Percentiles rank a stretch among this genome's conserved stretches.
Evolutionary conservation across 2,329 filamentous ascomycete species (phyloP).

Genomic region (Calonectria pseudoreteaudii): DNA sequence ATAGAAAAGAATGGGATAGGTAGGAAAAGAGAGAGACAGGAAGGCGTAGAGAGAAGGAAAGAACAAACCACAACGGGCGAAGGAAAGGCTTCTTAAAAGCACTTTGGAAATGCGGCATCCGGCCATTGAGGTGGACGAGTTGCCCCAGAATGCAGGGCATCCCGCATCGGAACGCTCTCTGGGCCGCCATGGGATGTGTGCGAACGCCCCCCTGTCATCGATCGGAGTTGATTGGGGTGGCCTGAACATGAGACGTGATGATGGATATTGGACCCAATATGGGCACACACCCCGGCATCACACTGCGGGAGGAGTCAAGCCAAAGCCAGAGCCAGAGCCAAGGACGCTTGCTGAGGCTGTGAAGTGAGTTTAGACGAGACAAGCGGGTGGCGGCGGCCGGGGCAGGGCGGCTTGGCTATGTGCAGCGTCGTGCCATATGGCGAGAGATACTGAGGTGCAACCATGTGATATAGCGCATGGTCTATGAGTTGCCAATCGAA

Average conservation of each 20-base stretch:
- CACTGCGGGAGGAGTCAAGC: slow-evolving; percentile 17
- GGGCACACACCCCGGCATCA: slow-evolving; percentile 14
- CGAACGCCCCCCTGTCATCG: slow-evolving; percentile 32
- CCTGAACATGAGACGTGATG: slow-evolving; percentile 45
- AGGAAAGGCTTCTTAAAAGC: slow-evolving; percentile 30
- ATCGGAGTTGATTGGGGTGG: slow-evolving; percentile 40
- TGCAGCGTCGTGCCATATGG: slow-evolving; percentile 2
- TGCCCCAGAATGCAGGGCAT: slow-evolving; percentile 13
- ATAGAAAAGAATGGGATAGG: slow-evolving; percentile 37
- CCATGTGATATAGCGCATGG: slow-evolving; percentile 11
- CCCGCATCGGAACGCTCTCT: slow-evolving; percentile 26
- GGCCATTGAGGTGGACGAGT: slow-evolving; percentile 11
- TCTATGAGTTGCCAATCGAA: slow-evolving; percentile 4
- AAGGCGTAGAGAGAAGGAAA: slow-evolving; percentile 28
- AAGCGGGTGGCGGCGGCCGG: slow-evolving; percentile 8
- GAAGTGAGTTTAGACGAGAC: slow-evolving; percentile 28
- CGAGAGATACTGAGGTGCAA: background rate
- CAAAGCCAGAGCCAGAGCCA: slow-evolving; percentile 16
- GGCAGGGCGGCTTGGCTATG: slow-evolving; percentile 8
- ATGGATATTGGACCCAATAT: slow-evolving; percentile 23
- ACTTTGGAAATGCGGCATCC: background rate
- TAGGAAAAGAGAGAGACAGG: slow-evolving; percentile 32
- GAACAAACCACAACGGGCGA: slow-evolving; percentile 16
- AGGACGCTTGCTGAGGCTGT: slow-evolving; percentile 1
- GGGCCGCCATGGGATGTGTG: slow-evolving; percentile 24